phyloP scores from a whole-genome alignment of 2,329 filamentous ascomycete species.

The Calonectria fujianensis region DNA sequence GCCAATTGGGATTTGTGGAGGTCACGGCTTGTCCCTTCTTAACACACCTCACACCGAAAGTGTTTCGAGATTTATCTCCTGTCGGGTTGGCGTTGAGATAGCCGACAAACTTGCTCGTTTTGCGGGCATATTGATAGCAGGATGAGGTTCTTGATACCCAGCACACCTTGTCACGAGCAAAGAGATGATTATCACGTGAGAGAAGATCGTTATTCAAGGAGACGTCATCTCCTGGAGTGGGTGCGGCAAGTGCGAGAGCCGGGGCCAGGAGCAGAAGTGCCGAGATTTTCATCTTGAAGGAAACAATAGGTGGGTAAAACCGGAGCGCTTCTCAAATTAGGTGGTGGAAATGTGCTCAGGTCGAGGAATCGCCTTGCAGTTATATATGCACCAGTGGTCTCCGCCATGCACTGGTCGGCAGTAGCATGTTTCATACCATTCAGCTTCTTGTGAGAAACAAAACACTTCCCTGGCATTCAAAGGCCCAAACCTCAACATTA shows the following conservation, averaged over 20 bases:
- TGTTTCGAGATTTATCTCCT: background rate
- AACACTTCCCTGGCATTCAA: background rate
- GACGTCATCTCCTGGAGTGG: background rate
- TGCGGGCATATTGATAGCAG: background rate
- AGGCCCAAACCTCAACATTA: slow-evolving; percentile 8
- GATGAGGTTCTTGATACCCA: background rate
- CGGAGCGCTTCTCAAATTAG: background rate
- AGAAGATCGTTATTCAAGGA: background rate
- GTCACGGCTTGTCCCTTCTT: slow-evolving; percentile 2
- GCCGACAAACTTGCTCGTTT: background rate
- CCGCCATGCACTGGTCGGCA: background rate
- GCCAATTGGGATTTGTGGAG: background rate
- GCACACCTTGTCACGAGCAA: background rate
- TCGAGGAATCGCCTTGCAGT: background rate
- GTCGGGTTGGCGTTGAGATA: background rate
- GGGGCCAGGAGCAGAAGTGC: background rate
- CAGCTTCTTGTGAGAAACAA: slow-evolving; percentile 8
- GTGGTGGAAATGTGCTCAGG: background rate
- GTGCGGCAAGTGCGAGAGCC: background rate
- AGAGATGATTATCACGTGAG: background rate
- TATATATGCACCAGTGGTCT: background rate
- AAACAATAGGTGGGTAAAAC: too few relatives aligned
- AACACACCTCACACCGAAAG: background rate
- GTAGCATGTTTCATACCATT: slow-evolving; percentile 2
- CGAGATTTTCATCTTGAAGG: slow-evolving; percentile 1